Percentiles rank a stretch among this genome's conserved stretches.
Evolutionary conservation across 768 basidiomycete species (phyloP).

Genomic region (Lentinus tigrinus): DNA sequence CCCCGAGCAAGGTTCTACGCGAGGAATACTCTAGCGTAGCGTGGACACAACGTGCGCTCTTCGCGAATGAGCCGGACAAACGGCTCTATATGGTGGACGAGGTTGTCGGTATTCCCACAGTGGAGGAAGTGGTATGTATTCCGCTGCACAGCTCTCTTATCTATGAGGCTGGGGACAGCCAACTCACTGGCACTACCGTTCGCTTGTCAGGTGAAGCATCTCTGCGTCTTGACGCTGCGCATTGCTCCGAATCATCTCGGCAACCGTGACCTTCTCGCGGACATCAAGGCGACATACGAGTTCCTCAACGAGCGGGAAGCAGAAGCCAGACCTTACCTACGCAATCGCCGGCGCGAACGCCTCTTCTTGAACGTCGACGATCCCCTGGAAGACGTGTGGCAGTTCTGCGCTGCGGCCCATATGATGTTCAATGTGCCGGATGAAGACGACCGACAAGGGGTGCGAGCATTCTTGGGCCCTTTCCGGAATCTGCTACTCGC

Average conservation of each 20-base stretch:
- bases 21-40: slow-evolving; percentile 39
- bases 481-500: slow-evolving; percentile 17
- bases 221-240: slow-evolving; percentile 31
- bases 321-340: slow-evolving; percentile 20
- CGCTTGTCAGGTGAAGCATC: slow-evolving; percentile 39
- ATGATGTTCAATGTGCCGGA: slow-evolving; percentile 38
- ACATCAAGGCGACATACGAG: slow-evolving; percentile 42
- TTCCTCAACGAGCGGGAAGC: slow-evolving; percentile 38
- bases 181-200: background rate
- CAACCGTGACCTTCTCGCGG: slow-evolving; percentile 32
- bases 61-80: slow-evolving; percentile 29
- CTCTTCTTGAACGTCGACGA: slow-evolving; percentile 50
- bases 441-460: slow-evolving; percentile 27
- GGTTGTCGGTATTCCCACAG: slow-evolving; percentile 38
- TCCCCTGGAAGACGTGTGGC: slow-evolving; percentile 35
- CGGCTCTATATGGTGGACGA: slow-evolving; percentile 35
- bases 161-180: no score
- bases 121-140: slow-evolving; percentile 43
- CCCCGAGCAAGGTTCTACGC: slow-evolving; percentile 39
- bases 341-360: slow-evolving; percentile 21
- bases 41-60: slow-evolving; percentile 49
- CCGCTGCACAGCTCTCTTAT: background rate
- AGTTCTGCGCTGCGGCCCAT: slow-evolving; percentile 38
- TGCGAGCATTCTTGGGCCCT: slow-evolving; percentile 24
- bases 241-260: slow-evolving; percentile 28